Evolutionary conservation across 2,329 filamentous ascomycete genomes (phyloP).

Genomic region (Nemania sp.): DNA sequence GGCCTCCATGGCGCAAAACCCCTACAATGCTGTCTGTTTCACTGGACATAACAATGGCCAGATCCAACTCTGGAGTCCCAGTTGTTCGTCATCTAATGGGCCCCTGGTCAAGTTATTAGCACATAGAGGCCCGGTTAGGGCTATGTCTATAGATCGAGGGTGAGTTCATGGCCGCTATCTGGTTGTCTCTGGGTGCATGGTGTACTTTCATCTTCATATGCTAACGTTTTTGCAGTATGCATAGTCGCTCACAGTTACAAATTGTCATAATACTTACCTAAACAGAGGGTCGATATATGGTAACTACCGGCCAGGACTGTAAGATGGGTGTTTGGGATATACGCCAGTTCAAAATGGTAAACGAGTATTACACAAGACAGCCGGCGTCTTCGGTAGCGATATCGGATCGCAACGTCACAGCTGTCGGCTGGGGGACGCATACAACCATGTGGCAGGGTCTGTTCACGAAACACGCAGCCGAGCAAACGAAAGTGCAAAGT

Average conservation of each 20-base stretch:
- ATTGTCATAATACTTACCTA: conserved; percentile 12
- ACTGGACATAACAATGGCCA: conserved; percentile 94
- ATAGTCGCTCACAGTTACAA: not conserved
- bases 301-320: conserved; percentile 73
- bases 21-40: conserved; percentile 88
- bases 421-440: conserved; percentile 88
- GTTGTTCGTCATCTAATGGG: conserved; percentile 59
- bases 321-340: conserved; percentile 71
- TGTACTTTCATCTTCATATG: not conserved
- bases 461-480: conserved; percentile 71
- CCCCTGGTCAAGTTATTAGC: conserved; percentile 89
- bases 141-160: conserved; percentile 76
- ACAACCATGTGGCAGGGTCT: conserved; percentile 90
- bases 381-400: conserved; percentile 85
- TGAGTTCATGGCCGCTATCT: conserved; percentile 2
- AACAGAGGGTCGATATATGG: conserved; percentile 87
- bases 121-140: conserved; percentile 85
- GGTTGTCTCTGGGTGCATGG: not conserved
- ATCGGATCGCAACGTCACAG: conserved; percentile 84
- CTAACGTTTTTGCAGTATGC: conserved; percentile 18
- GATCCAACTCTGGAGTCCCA: conserved; percentile 95
- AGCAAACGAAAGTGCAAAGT: conserved; percentile 78
- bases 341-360: conserved; percentile 89
- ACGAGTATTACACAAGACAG: conserved; percentile 81
- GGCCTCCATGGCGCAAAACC: conserved; percentile 83